A percentile compares a stretch with the other conserved stretches of the same genome.
Conservation (phyloP, 2,329 filamentous ascomycete species). For the Penicillium glabrum region DNA sequence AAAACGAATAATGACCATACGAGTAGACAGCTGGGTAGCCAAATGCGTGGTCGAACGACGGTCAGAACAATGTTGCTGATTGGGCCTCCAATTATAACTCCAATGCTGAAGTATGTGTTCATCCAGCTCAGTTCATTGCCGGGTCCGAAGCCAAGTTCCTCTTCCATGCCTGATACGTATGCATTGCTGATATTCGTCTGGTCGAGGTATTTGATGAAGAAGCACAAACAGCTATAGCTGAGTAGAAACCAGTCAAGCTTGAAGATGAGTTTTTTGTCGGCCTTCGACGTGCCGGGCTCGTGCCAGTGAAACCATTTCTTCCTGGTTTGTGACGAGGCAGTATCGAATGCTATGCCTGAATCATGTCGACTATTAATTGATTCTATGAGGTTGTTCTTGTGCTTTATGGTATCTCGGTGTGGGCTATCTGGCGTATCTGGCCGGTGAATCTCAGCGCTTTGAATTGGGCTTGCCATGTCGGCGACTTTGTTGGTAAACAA, state of each 20-base stretch:
- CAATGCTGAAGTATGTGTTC: constrained; percentile 48
- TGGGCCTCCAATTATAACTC: constrained; percentile 38
- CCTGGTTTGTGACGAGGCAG: neutral
- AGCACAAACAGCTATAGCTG: constrained; percentile 42
- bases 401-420: too few relatives aligned
- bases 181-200: constrained; percentile 50
- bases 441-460: neutral
- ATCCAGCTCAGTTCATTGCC: constrained; percentile 36
- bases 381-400: neutral
- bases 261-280: constrained; percentile 47
- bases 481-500: neutral
- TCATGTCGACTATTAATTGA: neutral
- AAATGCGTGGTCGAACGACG: constrained; percentile 41
- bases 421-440: neutral
- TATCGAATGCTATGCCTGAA: neutral
- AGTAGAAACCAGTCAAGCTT: constrained; percentile 51
- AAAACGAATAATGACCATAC: constrained; percentile 44
- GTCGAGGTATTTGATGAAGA: constrained; percentile 50
- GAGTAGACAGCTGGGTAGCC: constrained; percentile 40
- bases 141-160: constrained; percentile 48
- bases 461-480: neutral
- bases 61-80: constrained; percentile 34
- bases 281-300: constrained; percentile 40
- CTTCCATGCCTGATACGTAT: constrained; percentile 50
- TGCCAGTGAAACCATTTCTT: constrained; percentile 36